Conservation (phyloP, 2,329 filamentous ascomycete species). For the Onygenales sp. region DNA sequence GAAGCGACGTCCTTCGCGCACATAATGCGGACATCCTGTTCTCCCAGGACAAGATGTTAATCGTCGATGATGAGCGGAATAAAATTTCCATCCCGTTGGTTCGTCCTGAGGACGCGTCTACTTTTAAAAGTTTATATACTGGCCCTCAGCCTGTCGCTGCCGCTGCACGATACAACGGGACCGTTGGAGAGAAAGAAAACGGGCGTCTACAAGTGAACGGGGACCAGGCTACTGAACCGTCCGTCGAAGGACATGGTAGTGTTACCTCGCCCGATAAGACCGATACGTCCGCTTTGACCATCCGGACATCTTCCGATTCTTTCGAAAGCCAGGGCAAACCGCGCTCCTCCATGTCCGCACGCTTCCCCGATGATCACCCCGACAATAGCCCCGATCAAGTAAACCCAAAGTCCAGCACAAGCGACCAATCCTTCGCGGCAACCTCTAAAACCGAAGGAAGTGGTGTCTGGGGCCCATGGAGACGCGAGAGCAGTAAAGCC, state of each 20-base stretch:
- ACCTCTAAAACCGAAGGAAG: conserved; percentile 29
- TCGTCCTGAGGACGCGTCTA: conserved; percentile 73
- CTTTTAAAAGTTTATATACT: conserved; percentile 70
- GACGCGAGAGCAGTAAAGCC: conserved; percentile 33
- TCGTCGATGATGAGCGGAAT: conserved; percentile 78
- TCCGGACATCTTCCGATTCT: conserved; percentile 17
- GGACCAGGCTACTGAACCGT: neutral
- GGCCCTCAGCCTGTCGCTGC: conserved; percentile 22
- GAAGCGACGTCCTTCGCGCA: conserved; percentile 74
- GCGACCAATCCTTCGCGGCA: conserved; percentile 20
- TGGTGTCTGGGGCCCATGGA: conserved; percentile 64
- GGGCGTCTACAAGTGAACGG: neutral
- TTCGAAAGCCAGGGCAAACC: conserved; percentile 16
- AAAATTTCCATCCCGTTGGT: conserved; percentile 87
- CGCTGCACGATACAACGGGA: neutral
- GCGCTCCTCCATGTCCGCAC: conserved; percentile 8
- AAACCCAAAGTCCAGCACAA: conserved; percentile 17
- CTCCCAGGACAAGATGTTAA: conserved; percentile 78
- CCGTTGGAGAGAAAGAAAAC: neutral
- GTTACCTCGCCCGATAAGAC: conserved; percentile 15
- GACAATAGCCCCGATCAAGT: conserved; percentile 8
- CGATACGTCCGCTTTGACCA: conserved; percentile 17
- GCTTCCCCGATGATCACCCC: conserved; percentile 9
- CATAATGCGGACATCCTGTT: conserved; percentile 88
- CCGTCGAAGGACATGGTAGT: conserved; percentile 20